Evolutionary conservation across 345 rosid genomes (phyloP).

Genomic region (Theobroma cacao): DNA sequence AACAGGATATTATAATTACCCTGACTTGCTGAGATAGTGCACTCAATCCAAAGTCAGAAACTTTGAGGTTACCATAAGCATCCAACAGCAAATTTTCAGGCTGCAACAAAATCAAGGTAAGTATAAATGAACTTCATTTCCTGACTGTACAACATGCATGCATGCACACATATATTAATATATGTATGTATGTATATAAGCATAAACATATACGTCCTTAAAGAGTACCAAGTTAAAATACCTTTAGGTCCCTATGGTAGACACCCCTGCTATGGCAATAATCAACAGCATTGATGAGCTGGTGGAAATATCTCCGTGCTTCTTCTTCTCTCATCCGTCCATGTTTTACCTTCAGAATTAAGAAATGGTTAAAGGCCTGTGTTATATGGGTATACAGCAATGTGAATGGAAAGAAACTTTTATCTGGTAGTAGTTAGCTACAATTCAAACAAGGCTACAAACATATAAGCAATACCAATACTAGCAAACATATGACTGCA

Average conservation of each 20-base stretch:
- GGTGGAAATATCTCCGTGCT: constrained; percentile 92
- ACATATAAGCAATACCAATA: neutral
- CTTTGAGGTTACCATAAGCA: constrained; percentile 83
- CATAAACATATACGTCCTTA: neutral
- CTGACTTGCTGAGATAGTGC: constrained; percentile 94
- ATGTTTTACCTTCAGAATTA: constrained; percentile 64
- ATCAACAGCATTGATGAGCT: constrained; percentile 91
- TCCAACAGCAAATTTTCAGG: constrained; percentile 90
- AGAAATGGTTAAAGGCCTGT: neutral
- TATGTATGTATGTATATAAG: too few relatives aligned
- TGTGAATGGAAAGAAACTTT: neutral
- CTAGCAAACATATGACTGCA: neutral
- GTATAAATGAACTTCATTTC: constrained; percentile 4
- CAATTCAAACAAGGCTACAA: neutral
- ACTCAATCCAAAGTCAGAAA: constrained; percentile 97
- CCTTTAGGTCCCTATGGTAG: constrained; percentile 97
- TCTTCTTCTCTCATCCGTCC: constrained; percentile 93
- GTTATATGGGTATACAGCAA: neutral
- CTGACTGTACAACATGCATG: neutral
- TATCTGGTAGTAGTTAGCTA: neutral
- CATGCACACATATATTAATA: neutral
- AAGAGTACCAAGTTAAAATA: constrained; percentile 20
- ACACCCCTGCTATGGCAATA: constrained; percentile 99
- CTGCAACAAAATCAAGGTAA: constrained; percentile 40
- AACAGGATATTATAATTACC: constrained; percentile 42